phyloP scores from a whole-genome alignment of 768 basidiomycete genomes.

The Cubamyces lactineus region DNA sequence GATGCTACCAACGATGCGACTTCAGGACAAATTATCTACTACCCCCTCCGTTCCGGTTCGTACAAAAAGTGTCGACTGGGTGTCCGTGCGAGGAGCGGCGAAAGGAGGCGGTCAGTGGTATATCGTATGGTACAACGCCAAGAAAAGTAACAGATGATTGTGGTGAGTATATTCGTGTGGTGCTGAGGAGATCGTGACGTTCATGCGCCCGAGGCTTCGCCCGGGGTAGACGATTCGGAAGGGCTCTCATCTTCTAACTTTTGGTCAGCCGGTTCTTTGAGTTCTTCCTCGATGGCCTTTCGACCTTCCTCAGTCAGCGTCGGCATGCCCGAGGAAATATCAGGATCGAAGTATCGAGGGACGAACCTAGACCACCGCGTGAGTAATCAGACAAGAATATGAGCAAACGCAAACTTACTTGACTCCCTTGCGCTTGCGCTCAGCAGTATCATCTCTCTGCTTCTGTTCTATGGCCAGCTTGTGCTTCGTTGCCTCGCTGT shows the following conservation, averaged over 20 bases:
- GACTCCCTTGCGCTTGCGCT: slow-evolving; percentile 78
- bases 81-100: slow-evolving; percentile 14
- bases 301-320: slow-evolving; percentile 68
- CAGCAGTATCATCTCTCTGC: slow-evolving; percentile 88
- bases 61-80: slow-evolving; percentile 10
- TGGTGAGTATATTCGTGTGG: background rate
- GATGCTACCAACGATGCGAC: background rate
- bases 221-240: background rate
- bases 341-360: slow-evolving; percentile 75
- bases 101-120: slow-evolving; percentile 20
- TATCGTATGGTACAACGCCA: slow-evolving; percentile 17
- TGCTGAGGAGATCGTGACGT: slow-evolving; percentile 1
- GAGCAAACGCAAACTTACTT: slow-evolving; percentile 55
- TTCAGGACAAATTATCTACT: slow-evolving; percentile 7
- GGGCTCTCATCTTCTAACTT: slow-evolving; percentile 17
- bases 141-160: background rate
- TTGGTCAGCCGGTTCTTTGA: slow-evolving; percentile 38
- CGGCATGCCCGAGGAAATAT: slow-evolving; percentile 68
- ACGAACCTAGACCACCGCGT: slow-evolving; percentile 53
- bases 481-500: slow-evolving; percentile 85
- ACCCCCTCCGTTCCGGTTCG: slow-evolving; percentile 11
- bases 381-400: background rate
- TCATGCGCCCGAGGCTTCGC: slow-evolving; percentile 13
- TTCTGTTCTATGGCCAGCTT: slow-evolving; percentile 92
- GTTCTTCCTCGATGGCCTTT: slow-evolving; percentile 75